Evolutionary conservation across 176 grass and related monocot genomes (phyloP).

Genomic region (Saccharum spontaneum): DNA sequence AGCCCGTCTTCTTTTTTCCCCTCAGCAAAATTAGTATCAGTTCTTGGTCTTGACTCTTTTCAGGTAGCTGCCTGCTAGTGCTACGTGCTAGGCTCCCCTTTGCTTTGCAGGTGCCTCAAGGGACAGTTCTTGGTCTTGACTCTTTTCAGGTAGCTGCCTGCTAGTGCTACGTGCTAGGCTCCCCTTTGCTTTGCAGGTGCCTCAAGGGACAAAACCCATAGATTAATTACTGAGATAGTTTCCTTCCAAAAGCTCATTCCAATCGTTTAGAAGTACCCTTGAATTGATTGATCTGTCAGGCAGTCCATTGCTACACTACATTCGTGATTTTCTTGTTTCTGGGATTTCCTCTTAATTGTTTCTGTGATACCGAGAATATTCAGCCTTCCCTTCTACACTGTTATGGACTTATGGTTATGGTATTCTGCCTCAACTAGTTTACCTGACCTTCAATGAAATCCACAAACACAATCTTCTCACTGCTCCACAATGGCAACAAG

Average conservation of each 20-base stretch:
- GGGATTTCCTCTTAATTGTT: not conserved
- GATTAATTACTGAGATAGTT: not conserved
- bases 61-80: not conserved
- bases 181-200: not conserved
- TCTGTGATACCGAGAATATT: not conserved
- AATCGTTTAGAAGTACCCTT: not conserved
- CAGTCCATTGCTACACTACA: not conserved
- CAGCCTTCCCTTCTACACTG: not conserved
- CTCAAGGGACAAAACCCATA: not conserved
- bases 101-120: not conserved
- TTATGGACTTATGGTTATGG: not conserved
- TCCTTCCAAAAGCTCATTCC: not conserved
- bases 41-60: not conserved
- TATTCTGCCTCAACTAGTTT: not conserved
- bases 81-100: not conserved
- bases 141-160: not conserved
- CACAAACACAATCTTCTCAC: not conserved
- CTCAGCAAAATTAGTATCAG: not conserved
- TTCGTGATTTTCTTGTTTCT: not conserved
- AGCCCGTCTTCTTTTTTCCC: not conserved
- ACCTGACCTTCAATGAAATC: not conserved
- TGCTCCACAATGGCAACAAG: not conserved
- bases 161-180: not conserved
- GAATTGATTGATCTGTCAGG: not conserved
- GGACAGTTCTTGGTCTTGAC: slow-evolving; percentile 1